A percentile compares a stretch with the other conserved stretches of the same genome.
Conservation (phyloP, 768 basidiomycete species). For the Termitomyces sp. region DNA sequence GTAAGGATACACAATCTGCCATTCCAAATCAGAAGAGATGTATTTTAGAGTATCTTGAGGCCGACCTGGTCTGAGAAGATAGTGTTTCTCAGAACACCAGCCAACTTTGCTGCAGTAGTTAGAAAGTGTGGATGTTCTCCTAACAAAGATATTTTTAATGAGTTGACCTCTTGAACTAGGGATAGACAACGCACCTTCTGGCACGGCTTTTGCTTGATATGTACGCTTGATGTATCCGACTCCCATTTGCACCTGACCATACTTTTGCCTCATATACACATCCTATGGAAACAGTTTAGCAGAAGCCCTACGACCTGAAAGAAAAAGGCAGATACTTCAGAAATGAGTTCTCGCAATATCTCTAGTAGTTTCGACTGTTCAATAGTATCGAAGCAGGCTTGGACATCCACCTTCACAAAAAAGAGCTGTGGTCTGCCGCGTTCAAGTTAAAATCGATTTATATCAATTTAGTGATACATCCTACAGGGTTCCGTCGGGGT, state of each 20-base stretch:
- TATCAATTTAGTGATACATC: conserved; percentile 8
- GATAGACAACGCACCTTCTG: conserved; percentile 44
- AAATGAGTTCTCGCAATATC: conserved; percentile 68
- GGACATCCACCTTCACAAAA: conserved; percentile 96
- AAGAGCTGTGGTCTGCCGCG: conserved; percentile 73
- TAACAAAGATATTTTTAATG: conserved; percentile 21
- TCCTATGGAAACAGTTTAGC: conserved; percentile 40
- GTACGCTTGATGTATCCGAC: conserved; percentile 51
- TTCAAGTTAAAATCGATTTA: background rate
- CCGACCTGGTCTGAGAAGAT: conserved; percentile 83
- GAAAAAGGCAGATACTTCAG: conserved; percentile 42
- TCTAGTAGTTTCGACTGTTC: conserved; percentile 79
- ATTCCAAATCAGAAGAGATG: background rate
- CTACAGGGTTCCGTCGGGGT: conserved; percentile 46
- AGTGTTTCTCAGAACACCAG: conserved; percentile 59
- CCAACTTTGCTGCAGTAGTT: conserved; percentile 61
- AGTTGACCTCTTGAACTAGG: background rate
- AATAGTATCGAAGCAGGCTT: conserved; percentile 95
- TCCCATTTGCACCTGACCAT: conserved; percentile 56
- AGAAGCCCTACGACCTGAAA: background rate
- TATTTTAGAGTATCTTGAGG: background rate
- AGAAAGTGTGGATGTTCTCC: conserved; percentile 77
- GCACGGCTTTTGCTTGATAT: conserved; percentile 56
- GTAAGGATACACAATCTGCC: conserved; percentile 40
- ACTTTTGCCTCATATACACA: conserved; percentile 62